Evolutionary conservation across 371 early-diverging fungal species (phyloP).

Genomic region (Capniomyces stellatus): DNA sequence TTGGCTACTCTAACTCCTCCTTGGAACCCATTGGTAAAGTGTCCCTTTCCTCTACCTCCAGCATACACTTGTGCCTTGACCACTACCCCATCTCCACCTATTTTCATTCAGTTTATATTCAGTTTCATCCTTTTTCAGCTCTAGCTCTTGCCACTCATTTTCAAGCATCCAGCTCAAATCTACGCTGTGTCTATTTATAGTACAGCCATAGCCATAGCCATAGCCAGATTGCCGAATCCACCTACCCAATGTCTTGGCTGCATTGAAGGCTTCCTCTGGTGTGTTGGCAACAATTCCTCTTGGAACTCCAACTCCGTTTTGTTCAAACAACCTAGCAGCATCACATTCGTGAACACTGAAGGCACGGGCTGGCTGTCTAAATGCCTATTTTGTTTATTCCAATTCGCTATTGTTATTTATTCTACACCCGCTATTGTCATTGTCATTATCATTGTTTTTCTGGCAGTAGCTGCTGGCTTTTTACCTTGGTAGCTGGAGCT

Average conservation of each 20-base stretch:
- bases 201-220: no score
- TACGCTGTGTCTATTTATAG: no score
- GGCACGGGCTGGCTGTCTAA: no score
- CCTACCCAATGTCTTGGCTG: conserved; percentile 68
- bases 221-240: conserved; percentile 6
- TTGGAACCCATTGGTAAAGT: conserved; percentile 81
- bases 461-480: no score
- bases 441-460: no score
- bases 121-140: no score
- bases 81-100: conserved; percentile 70
- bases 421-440: no score
- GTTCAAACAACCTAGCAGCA: conserved; percentile 75
- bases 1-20: conserved; percentile 90
- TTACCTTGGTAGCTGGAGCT: no score
- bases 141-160: no score
- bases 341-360: conserved; percentile 95
- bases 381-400: no score
- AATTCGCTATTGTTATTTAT: no score
- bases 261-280: conserved; percentile 69
- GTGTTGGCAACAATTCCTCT: conserved; percentile 78
- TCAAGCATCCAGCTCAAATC: no score
- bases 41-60: conserved; percentile 97
- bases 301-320: conserved; percentile 84
- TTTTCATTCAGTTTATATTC: not conserved
- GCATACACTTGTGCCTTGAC: conserved; percentile 98